These are phyloP conservation scores for Metschnikowia vanudenii DNA, from an alignment of 805 yeast genomes.

Conservation along the genomic window DNA sequence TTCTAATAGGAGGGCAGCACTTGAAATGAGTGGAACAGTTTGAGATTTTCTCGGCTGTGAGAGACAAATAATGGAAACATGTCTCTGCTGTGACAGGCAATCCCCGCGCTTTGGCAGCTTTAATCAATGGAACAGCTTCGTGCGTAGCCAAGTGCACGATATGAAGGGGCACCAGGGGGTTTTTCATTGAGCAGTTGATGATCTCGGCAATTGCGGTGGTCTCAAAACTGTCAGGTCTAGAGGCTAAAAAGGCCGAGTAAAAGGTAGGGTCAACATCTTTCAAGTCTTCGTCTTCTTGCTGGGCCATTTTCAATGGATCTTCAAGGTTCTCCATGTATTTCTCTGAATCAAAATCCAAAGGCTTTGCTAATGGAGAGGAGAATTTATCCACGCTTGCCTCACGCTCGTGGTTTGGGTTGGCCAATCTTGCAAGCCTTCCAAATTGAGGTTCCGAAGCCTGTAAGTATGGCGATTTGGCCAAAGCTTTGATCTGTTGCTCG, in stretches of 20 bases:
- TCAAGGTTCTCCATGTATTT: constrained; percentile 17
- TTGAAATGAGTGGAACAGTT: constrained; percentile 79
- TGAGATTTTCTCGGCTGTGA: constrained; percentile 75
- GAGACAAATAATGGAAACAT: constrained; percentile 85
- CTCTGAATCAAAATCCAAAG: constrained; percentile 20
- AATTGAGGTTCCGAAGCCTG: constrained; percentile 59
- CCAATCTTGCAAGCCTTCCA: constrained; percentile 45
- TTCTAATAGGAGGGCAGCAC: constrained; percentile 93
- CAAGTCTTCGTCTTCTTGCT: constrained; percentile 38
- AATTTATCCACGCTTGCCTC: constrained; percentile 12
- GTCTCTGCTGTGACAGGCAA: constrained; percentile 84
- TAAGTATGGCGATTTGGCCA: constrained; percentile 54
- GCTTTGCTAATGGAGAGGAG: constrained; percentile 26
- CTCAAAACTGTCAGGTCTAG: constrained; percentile 88
- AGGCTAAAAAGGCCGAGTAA: constrained; percentile 71
- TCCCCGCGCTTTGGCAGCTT: constrained; percentile 56
- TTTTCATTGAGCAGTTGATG: constrained; percentile 55
- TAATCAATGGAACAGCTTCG: constrained; percentile 73
- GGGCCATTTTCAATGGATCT: constrained; percentile 45
- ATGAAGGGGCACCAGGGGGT: constrained; percentile 70
- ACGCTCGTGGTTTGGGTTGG: constrained; percentile 29
- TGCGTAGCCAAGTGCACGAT: constrained; percentile 89
- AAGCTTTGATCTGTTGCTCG: constrained; percentile 50
- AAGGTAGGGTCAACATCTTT: constrained; percentile 55
- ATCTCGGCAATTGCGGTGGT: constrained; percentile 77